Conservation (phyloP, 352 stramenopile genomes). For the Pythium sukuiense region DNA sequence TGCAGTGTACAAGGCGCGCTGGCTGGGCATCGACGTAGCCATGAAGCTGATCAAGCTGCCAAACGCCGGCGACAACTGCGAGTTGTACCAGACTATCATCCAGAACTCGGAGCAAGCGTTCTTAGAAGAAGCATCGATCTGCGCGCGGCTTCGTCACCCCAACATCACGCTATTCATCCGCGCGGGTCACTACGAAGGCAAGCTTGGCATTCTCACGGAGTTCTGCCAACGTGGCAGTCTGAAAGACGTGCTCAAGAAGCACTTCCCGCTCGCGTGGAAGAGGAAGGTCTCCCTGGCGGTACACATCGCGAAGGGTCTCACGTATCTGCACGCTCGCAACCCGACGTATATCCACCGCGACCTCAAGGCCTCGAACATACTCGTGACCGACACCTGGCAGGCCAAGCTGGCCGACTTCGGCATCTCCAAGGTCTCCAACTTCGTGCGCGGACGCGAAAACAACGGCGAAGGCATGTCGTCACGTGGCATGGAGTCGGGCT, state of each 20-base stretch:
- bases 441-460: conserved; percentile 29
- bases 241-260: conserved; percentile 68
- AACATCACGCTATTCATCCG: conserved; percentile 78
- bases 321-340: conserved; percentile 70
- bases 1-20: conserved; percentile 66
- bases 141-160: conserved; percentile 55
- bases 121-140: conserved; percentile 62
- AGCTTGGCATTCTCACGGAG: conserved; percentile 68
- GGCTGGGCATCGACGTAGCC: conserved; percentile 69
- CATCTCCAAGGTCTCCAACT: conserved; percentile 33
- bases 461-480: conserved; percentile 33
- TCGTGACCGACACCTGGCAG: conserved; percentile 72
- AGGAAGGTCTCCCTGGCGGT: conserved; percentile 59
- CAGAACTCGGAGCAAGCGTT: conserved; percentile 67
- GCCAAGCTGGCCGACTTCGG: conserved; percentile 55
- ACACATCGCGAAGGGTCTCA: conserved; percentile 62
- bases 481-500: conserved; percentile 5
- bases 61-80: conserved; percentile 41
- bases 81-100: conserved; percentile 73
- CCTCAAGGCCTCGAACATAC: conserved; percentile 73
- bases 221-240: conserved; percentile 66
- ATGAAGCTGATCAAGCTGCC: conserved; percentile 77
- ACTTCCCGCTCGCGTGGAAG: conserved; percentile 58
- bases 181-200: conserved; percentile 60
- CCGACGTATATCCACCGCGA: conserved; percentile 77